Evolutionary conservation across 768 basidiomycete species (phyloP).

Genomic region (Lactarius trivialis): DNA sequence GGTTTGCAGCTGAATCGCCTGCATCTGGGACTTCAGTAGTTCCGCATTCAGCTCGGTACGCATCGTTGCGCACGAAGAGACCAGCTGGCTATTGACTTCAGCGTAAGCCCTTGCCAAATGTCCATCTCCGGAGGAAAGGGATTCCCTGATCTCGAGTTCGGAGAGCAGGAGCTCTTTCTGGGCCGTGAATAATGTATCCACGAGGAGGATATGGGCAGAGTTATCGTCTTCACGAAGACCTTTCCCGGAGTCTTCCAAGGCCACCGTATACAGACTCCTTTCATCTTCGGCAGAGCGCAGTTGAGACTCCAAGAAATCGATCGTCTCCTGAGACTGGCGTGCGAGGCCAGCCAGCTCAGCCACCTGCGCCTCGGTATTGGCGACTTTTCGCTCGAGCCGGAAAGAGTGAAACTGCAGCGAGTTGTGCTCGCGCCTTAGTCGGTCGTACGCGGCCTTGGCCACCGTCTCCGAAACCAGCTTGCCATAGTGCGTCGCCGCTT

Average conservation of each 20-base stretch:
- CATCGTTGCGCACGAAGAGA: slow-evolving; percentile 20
- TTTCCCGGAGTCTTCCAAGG: slow-evolving; percentile 7
- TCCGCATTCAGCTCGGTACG: slow-evolving; percentile 22
- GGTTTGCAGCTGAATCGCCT: slow-evolving; percentile 35
- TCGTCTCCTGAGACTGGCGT: slow-evolving; percentile 51
- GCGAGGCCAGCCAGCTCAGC: slow-evolving; percentile 56
- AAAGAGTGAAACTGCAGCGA: slow-evolving; percentile 39
- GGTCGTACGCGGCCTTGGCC: slow-evolving; percentile 22
- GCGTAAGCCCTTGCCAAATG: slow-evolving; percentile 11
- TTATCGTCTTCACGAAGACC: background rate
- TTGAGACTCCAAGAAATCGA: slow-evolving; percentile 33
- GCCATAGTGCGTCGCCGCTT: slow-evolving; percentile 44
- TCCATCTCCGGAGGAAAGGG: slow-evolving; percentile 7
- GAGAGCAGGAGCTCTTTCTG: slow-evolving; percentile 10
- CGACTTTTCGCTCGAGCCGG: slow-evolving; percentile 62
- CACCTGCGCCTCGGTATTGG: slow-evolving; percentile 62
- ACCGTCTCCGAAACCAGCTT: slow-evolving; percentile 29
- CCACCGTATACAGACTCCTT: slow-evolving; percentile 10
- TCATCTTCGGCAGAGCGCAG: slow-evolving; percentile 26
- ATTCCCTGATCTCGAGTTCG: slow-evolving; percentile 3
- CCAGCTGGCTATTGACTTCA: slow-evolving; percentile 23
- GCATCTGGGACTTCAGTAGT: slow-evolving; percentile 20
- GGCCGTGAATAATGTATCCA: background rate
- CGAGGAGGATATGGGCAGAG: background rate
- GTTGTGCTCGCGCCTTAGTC: slow-evolving; percentile 28